Evolutionary conservation across 2,329 filamentous ascomycete species (phyloP).

Genomic region (Emydomyces testavorans): DNA sequence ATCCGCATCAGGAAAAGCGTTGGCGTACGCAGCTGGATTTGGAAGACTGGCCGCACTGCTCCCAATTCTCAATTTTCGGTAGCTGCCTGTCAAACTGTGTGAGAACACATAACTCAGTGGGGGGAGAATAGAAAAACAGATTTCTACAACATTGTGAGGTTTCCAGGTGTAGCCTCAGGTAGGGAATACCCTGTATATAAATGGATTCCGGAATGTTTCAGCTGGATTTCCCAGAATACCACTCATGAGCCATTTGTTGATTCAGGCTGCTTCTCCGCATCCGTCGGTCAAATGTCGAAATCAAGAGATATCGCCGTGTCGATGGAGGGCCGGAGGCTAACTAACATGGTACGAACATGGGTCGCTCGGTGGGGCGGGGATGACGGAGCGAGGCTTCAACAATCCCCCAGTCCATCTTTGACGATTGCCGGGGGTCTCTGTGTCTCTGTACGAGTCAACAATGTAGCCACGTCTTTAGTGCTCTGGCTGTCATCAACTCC

Average conservation of each 20-base stretch:
- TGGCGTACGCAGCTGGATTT: neutral
- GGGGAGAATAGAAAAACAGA: too few species aligned
- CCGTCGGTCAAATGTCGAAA: neutral
- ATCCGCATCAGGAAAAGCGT: neutral
- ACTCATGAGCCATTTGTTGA: neutral
- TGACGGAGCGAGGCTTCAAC: neutral
- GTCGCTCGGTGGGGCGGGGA: neutral
- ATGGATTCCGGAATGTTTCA: neutral
- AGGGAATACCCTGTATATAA: too few species aligned
- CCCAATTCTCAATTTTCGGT: neutral
- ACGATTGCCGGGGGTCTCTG: too few species aligned
- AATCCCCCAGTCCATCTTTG: too few species aligned
- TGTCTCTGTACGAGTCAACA: too few species aligned
- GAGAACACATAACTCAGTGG: too few species aligned
- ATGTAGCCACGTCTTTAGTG: too few species aligned
- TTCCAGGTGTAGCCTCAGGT: too few species aligned
- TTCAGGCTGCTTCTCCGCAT: neutral
- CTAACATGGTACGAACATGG: neutral
- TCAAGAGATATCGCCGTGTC: neutral
- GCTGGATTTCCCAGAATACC: neutral
- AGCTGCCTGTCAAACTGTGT: too few species aligned
- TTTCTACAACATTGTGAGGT: too few species aligned
- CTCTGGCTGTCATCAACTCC: too few species aligned
- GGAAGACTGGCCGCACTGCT: neutral
- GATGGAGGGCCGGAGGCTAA: neutral